Evolutionary conservation across 2,329 filamentous ascomycete species (phyloP), one percentile per base, ranked within the genome.

Genomic region (Paecilomyces sp.): DNA sequence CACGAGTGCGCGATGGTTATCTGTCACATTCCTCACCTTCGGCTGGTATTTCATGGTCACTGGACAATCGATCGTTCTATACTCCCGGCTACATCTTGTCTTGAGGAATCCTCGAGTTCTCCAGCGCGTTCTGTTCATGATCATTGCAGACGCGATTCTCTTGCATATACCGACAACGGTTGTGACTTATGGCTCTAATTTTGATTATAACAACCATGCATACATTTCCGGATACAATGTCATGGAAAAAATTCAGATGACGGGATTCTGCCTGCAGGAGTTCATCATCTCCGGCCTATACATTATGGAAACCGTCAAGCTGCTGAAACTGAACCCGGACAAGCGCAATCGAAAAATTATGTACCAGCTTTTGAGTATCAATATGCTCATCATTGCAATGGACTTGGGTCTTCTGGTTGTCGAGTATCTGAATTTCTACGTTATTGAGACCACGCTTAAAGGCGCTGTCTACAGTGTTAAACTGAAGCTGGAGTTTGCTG

Each of bases 241-340:
- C 34, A 77, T 82, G 72, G 83, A 85, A 63, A 81, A 81, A 67
- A 75, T 85, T 18, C 81, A 85, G 65, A 80, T 85, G 67, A 81
- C 80, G 5, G 74, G 81, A 7, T 85, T 85, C 65, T 83, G 80
- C 64, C 58, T 84, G 12, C 83, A 85, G 64, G 83, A 85, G 60
- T 75, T 80, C 56, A 74, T 83, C 61, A 77, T 85, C 56, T 83
- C 81, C 0, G 73, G 74, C 0, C 70, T 83, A 22, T 85, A 83
- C 67, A 83, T 85, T 59, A 73, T 71, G 67, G 81, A 84, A 63
- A 82, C 83, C 0, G 68, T 80, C 60, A 78, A 75, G 77, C 76
- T 84, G 59, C 72, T 84, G 57, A 76, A 75, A 7, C 64, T 79
- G 9, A 76, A 81, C 60, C 74, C 74, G 22, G 73, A 79, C 57